Evolutionary conservation across 352 stramenopile species (phyloP), one percentile per base, ranked within the genome.

Genomic region (Discostella stelligera): DNA sequence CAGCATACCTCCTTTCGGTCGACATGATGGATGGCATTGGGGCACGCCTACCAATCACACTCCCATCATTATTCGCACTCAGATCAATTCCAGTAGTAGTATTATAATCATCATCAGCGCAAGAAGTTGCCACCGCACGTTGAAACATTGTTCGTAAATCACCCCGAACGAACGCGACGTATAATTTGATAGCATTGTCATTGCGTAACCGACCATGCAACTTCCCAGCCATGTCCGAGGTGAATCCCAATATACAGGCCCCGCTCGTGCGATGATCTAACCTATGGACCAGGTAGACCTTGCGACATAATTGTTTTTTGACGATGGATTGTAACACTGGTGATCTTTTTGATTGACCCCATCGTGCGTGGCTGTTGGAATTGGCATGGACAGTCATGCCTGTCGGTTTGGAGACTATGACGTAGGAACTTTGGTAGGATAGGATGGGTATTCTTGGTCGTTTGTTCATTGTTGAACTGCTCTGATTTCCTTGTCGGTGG

Each of bases 191-290:
- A n/a, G 68, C 54, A 54, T 48, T 63, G 5, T 53, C 71, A 9
- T 21, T 27, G 56, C 62, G 23, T 55, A 73, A 64, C 48, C 61
- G 52, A 11, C 71, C 67, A 27, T 90, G 83, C 27, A 86, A 46
- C 48, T 68, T 61, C 25, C 49, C 78, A 5, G 62, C 61, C 8
- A 59, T 80, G 49, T 79, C 39, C 6, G 76, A 79, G 61, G 82
- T 66, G 70, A 90, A 90, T 2, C 68, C 78, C 71, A 90, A 79
- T 4, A 90, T 39, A 11, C 86, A 69, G 5, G 79, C 80, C 9
- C 84, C 84, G 21, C 71, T 84, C 14, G 84, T 90, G n/a, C 84
- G 80, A 74, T 90, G 84, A 77, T 90, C 84, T 9, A 90, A 69
- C 59, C 84, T 64, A 77, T 90, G 84, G 4, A 88, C 84, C 8